Evolutionary conservation across 2,329 filamentous ascomycete species (phyloP).

Genomic region (Ascochyta lentis): DNA sequence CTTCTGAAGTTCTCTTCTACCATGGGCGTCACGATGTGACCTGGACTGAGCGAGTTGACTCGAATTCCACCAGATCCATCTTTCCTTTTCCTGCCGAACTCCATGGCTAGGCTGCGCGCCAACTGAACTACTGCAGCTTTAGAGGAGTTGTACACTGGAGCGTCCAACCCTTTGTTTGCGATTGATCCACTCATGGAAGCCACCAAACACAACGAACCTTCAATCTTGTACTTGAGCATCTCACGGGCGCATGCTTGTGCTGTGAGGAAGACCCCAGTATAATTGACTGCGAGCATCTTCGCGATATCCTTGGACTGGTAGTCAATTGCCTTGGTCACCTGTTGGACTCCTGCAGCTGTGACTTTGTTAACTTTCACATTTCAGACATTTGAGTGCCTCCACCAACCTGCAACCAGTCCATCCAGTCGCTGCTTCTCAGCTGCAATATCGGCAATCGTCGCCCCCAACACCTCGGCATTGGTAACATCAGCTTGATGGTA

Average conservation of each 20-base stretch:
- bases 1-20: conserved; percentile 77
- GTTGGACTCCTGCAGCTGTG: conserved; percentile 72
- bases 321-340: conserved; percentile 80
- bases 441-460: conserved; percentile 71
- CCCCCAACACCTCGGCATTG: conserved; percentile 69
- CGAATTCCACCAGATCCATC: conserved; percentile 70
- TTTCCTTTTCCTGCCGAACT: conserved; percentile 60
- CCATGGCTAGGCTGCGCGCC: conserved; percentile 70
- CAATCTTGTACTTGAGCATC: conserved; percentile 63
- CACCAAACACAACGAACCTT: conserved; percentile 66
- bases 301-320: conserved; percentile 67
- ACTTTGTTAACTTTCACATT: not conserved
- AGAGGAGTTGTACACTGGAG: conserved; percentile 74
- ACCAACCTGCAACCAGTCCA: conserved; percentile 68
- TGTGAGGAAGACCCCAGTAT: conserved; percentile 67
- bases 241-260: conserved; percentile 66
- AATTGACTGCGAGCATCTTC: conserved; percentile 65
- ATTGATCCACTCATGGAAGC: conserved; percentile 68
- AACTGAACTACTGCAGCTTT: conserved; percentile 78
- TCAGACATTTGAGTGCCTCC: not conserved
- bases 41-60: conserved; percentile 79
- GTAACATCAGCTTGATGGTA: conserved; percentile 83
- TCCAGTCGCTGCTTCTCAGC: conserved; percentile 73
- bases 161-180: conserved; percentile 67
- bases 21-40: conserved; percentile 83